Base-by-base conservation (phyloP, 225 moss, liverwort and hornwort species). In the Physcomitrium patens region DNA sequence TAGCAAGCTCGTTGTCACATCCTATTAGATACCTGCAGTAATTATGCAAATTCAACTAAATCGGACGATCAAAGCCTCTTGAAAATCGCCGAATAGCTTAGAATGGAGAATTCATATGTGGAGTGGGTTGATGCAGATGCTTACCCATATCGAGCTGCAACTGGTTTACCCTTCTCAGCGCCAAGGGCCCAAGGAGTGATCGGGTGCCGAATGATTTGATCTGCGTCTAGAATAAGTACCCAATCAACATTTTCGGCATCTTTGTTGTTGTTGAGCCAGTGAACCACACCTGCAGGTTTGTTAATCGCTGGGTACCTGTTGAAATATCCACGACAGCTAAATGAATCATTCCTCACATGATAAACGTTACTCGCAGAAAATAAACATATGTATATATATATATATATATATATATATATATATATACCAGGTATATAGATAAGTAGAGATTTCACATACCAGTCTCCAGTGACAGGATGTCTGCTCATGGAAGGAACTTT, bases 291-390 rank as follows among this genome's bases (percentile, higher is more conserved):
- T 26, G 90, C 97, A 71, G 97, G 97, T 84, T 93, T 99, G 70
- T 94, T 99, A 57, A 99, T 99, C 23, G 97, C 97, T 52, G 97
- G 86, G 82, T 99, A 94, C 89, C 94, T 97, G 82, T 75, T 65
- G 8, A 62, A 55, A 71, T 50, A 71, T 68, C 54, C 63, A 53
- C 24, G n/a, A 16, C 53, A 37, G 31, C 7, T 37, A 37, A 37
- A 37, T 37, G 60, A 68, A 66, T 18, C 56, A 71, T 28, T 63
- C 24, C 42, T 37, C 31, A 37, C 31, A 37, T 23, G 7, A 4
- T 4, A 4, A 37, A 37, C 31, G 31, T 37, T 7, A 37, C 31
- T 37, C 31, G 27, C 27, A 51, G 10, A 37, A 37, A 37, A 37
- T 4, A 37, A 60, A 11, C 20, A 41, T n/a, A n/a, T n/a, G n/a